Conservation (phyloP, 306 rosid genomes). For the Pterocarpus macrocarpus region DNA sequence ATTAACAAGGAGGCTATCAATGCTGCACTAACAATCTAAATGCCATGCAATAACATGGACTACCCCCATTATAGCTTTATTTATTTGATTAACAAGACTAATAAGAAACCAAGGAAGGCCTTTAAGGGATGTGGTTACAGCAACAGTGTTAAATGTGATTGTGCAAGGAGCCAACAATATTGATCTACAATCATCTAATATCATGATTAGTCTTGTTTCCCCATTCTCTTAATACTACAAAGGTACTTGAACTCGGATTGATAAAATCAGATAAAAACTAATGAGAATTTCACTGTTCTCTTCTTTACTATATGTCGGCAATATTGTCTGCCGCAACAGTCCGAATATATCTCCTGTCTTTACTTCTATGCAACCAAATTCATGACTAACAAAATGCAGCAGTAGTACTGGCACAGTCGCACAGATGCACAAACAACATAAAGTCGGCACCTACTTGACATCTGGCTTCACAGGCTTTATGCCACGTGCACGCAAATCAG, state of each 20-base stretch:
- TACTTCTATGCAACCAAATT: constrained; percentile 34
- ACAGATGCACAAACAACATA: constrained; percentile 41
- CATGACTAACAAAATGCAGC: constrained; percentile 2
- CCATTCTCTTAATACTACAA: constrained; percentile 4
- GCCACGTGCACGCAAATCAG: constrained; percentile 92
- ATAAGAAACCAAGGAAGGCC: constrained; percentile 11
- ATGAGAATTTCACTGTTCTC: not conserved
- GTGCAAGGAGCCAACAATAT: not conserved
- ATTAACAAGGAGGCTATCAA: constrained; percentile 11
- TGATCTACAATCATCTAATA: constrained; percentile 6
- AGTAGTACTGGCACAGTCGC: not conserved
- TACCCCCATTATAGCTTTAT: constrained; percentile 16
- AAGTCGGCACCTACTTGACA: constrained; percentile 79
- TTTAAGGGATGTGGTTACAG: not conserved
- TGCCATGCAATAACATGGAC: constrained; percentile 27
- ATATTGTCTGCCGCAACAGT: constrained; percentile 11
- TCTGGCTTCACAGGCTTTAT: constrained; percentile 88
- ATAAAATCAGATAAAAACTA: constrained; percentile 10
- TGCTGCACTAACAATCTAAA: constrained; percentile 22
- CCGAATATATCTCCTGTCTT: constrained; percentile 15
- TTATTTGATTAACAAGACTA: constrained; percentile 9
- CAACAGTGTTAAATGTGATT: constrained; percentile 7
- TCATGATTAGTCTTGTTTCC: constrained; percentile 34
- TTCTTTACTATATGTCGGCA: constrained; percentile 20
- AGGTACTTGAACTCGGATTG: constrained; percentile 8